A percentile compares a stretch with the other conserved stretches of the same genome.
phyloP scores from a whole-genome alignment of 441 rosid genomes.

The Bocquillonia castaneifolia region DNA sequence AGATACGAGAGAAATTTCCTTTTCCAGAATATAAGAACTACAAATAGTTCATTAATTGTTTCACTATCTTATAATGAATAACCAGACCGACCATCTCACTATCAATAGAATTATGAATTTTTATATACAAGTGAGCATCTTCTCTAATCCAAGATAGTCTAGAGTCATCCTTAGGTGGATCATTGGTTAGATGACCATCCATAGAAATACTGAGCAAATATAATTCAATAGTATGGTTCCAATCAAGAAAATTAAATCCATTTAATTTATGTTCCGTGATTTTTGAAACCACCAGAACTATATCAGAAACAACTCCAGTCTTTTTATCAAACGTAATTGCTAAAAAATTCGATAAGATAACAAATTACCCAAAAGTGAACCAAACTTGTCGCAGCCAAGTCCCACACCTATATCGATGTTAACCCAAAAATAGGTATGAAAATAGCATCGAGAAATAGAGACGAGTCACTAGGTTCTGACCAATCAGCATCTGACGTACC shows the following conservation, averaged over 20 bases:
- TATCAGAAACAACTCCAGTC: neutral
- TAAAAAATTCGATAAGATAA: too few relatives aligned
- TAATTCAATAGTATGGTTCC: neutral
- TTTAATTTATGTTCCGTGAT: neutral
- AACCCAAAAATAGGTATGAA: too few relatives aligned
- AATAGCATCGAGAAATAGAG: too few relatives aligned
- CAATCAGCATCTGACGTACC: too few relatives aligned
- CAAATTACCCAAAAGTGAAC: too few relatives aligned
- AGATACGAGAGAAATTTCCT: neutral
- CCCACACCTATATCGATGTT: too few relatives aligned
- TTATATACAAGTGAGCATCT: neutral
- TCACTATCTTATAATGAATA: neutral
- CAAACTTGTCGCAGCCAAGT: too few relatives aligned
- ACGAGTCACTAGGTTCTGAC: too few relatives aligned
- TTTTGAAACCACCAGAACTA: neutral
- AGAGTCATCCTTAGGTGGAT: neutral
- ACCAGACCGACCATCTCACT: too few relatives aligned
- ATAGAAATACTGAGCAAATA: neutral
- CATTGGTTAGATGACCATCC: neutral
- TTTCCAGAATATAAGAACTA: neutral
- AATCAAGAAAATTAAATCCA: neutral
- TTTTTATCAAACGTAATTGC: neutral
- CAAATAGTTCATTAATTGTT: neutral
- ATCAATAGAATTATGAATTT: too few relatives aligned
- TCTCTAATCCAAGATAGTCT: neutral